Conservation (phyloP, 257 asterid species). For the Scutellaria barbata region DNA sequence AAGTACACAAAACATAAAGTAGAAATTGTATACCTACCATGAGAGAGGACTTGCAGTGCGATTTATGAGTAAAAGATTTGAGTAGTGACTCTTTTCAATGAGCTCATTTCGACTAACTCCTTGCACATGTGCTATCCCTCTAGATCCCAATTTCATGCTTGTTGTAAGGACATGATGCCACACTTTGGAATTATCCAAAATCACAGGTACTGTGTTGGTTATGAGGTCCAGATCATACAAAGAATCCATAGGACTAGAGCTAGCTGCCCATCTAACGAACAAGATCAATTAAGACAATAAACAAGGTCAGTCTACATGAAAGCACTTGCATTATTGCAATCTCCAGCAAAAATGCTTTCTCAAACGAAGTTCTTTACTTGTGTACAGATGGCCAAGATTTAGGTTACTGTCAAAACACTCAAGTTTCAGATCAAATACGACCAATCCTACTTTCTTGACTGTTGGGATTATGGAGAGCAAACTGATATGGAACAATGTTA, state of each 20-base stretch:
- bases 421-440: neutral
- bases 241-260: constrained; percentile 76
- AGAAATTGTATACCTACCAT: constrained; percentile 56
- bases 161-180: constrained; percentile 90
- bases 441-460: neutral
- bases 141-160: constrained; percentile 89
- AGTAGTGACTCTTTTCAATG: constrained; percentile 55
- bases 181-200: constrained; percentile 79
- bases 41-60: constrained; percentile 94
- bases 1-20: constrained; percentile 22
- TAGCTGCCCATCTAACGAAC: constrained; percentile 75
- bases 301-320: neutral
- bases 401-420: neutral
- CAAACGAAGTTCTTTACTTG: neutral
- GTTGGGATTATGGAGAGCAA: constrained; percentile 12
- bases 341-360: constrained; percentile 1
- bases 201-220: constrained; percentile 73
- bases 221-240: constrained; percentile 83
- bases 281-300: constrained; percentile 22
- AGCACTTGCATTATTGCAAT: neutral
- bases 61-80: constrained; percentile 81
- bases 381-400: neutral
- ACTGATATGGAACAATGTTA: neutral
- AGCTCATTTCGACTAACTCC: constrained; percentile 75
- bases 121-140: constrained; percentile 84